Evolutionary conservation across 495 filamentous ascomycete species (phyloP).

Genomic region (Daldinia bambusicola): DNA sequence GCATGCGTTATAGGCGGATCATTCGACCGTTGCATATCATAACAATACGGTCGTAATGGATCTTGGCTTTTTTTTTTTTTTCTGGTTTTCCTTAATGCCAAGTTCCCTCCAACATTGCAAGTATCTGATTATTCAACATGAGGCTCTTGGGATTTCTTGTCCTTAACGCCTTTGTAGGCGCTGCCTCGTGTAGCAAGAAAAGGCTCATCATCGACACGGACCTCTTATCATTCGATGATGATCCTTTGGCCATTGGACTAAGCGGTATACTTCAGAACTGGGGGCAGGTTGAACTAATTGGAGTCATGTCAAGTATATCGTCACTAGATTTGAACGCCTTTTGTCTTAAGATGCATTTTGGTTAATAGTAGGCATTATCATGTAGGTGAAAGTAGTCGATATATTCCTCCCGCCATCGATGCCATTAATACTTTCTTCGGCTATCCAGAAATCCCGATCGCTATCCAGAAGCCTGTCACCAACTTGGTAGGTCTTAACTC

Average conservation of each 20-base stretch:
- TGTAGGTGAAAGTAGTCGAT: constrained; percentile 46
- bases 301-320: constrained; percentile 33
- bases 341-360: background rate
- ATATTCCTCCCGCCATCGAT: constrained; percentile 45
- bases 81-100: background rate
- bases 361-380: background rate
- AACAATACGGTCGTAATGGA: too few relatives aligned
- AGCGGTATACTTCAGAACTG: constrained; percentile 32
- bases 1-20: background rate
- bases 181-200: constrained; percentile 18
- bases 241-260: constrained; percentile 29
- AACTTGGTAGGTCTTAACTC: constrained; percentile 39
- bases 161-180: background rate
- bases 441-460: constrained; percentile 45
- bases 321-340: background rate
- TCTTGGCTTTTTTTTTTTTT: too few relatives aligned
- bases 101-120: background rate
- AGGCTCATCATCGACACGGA: constrained; percentile 37
- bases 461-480: constrained; percentile 46
- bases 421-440: constrained; percentile 50
- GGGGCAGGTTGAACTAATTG: constrained; percentile 35
- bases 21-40: too few relatives aligned
- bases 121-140: constrained; percentile 19
- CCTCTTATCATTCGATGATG: constrained; percentile 36
- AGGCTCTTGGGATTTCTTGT: constrained; percentile 3